Percentiles rank a stretch among this genome's conserved stretches.
These are phyloP conservation scores for Austropuccinia psidii DNA, from an alignment of 1,284 basidiomycete genomes.

Conservation along the genomic window DNA sequence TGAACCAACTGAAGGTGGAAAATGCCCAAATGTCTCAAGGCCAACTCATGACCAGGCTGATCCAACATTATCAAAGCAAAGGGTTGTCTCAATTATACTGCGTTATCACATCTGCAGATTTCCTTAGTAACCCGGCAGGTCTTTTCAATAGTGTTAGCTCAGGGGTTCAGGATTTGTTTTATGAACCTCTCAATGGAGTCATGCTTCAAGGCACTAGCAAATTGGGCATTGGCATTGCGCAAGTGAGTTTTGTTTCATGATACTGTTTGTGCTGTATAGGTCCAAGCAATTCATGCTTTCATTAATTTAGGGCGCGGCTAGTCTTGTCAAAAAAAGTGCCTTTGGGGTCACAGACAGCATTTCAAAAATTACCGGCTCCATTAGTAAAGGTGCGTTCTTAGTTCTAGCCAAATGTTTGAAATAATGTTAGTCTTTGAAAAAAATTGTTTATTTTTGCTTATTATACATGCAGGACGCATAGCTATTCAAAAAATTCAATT, in stretches of 20 bases:
- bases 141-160: slow-evolving; percentile 98
- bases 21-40: slow-evolving; percentile 82
- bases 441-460: slow-evolving; percentile 72
- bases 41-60: slow-evolving; percentile 74
- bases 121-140: slow-evolving; percentile 75
- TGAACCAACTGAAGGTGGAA: slow-evolving; percentile 90
- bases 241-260: slow-evolving; percentile 53
- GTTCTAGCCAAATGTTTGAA: too few relatives aligned
- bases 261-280: background rate
- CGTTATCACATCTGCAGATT: slow-evolving; percentile 92
- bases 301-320: slow-evolving; percentile 93
- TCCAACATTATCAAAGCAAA: slow-evolving; percentile 90
- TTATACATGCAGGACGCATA: slow-evolving; percentile 15
- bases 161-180: slow-evolving; percentile 98
- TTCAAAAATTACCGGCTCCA: slow-evolving; percentile 92
- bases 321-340: slow-evolving; percentile 97
- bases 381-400: slow-evolving; percentile 77
- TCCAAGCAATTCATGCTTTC: slow-evolving; percentile 24
- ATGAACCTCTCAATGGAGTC: slow-evolving; percentile 95
- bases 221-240: slow-evolving; percentile 91
- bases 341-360: slow-evolving; percentile 93
- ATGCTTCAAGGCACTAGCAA: slow-evolving; percentile 96
- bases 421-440: too few relatives aligned
- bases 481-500: too few relatives aligned
- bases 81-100: slow-evolving; percentile 89